Evolutionary conservation across 306 rosid genomes (phyloP).

Genomic region (Castanospermum australe): DNA sequence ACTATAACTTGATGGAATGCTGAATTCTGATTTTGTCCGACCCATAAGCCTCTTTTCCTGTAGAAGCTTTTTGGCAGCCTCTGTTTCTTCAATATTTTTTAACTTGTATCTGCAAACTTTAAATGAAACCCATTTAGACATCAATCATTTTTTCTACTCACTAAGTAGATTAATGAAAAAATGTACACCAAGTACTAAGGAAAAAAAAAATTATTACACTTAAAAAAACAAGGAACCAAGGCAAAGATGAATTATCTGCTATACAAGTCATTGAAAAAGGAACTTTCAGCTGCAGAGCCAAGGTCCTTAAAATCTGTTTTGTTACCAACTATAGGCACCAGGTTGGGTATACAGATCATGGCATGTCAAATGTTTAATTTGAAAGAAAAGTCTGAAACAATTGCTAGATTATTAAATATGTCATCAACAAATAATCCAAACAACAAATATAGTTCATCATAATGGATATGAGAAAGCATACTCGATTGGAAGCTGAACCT

Average conservation of each 20-base stretch:
- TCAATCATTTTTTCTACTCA: not conserved
- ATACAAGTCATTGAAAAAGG: not conserved
- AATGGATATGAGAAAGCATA: constrained; percentile 40
- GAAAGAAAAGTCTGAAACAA: not conserved
- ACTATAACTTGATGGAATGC: constrained; percentile 90
- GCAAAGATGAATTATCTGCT: not conserved
- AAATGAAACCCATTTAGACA: constrained; percentile 16
- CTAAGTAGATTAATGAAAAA: not conserved
- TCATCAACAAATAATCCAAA: constrained; percentile 5
- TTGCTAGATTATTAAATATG: not conserved
- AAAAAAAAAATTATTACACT: not conserved
- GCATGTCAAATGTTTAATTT: not conserved
- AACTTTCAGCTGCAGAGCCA: not conserved
- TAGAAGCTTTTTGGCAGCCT: constrained; percentile 92
- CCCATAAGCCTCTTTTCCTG: constrained; percentile 93
- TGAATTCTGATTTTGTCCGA: constrained; percentile 75
- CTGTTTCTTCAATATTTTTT: constrained; percentile 94
- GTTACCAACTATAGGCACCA: not conserved
- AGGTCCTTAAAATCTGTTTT: not conserved
- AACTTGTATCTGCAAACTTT: constrained; percentile 70
- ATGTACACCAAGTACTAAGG: not conserved
- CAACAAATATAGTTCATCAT: not conserved
- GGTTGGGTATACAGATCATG: not conserved
- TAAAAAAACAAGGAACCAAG: not conserved
- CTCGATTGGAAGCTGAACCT: constrained; percentile 98